Percentiles rank a stretch among this genome's conserved stretches.
These are phyloP conservation scores for Cyclotella cryptica DNA, from an alignment of 108 stramenopile species.

Conservation along the genomic window DNA sequence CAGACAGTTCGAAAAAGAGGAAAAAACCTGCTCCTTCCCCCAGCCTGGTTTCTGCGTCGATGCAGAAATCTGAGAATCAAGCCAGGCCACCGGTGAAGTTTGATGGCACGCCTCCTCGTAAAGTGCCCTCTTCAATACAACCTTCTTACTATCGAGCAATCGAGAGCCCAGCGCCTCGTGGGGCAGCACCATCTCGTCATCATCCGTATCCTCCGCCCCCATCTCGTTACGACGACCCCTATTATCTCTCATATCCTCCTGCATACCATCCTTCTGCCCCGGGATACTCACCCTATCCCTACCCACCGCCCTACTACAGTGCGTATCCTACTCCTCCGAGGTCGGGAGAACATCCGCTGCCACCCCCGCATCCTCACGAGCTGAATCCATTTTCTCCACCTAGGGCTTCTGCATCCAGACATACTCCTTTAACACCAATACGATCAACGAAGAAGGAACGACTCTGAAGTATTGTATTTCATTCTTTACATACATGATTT, in stretches of 20 bases:
- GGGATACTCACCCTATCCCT: not conserved
- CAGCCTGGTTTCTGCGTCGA: not conserved
- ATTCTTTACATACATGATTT: too few species aligned
- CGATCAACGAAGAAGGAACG: not conserved
- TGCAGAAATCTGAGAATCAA: not conserved
- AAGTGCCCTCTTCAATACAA: not conserved
- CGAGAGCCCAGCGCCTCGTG: not conserved
- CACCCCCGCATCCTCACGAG: not conserved
- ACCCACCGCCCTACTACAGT: not conserved
- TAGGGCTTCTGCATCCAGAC: not conserved
- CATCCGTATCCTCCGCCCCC: constrained; percentile 6
- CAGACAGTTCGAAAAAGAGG: constrained; percentile 38
- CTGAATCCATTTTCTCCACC: constrained; percentile 10
- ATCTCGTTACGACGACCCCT: constrained; percentile 14
- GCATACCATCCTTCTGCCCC: not conserved
- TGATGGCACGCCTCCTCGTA: not conserved
- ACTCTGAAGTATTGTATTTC: too few species aligned
- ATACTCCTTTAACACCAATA: not conserved
- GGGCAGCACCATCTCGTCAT: too few species aligned
- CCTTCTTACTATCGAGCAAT: not conserved
- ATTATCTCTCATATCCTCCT: constrained; percentile 9
- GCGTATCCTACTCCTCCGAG: constrained; percentile 4
- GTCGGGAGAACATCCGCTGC: constrained; percentile 6
- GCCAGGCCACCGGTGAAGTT: not conserved
- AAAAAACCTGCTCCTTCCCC: constrained; percentile 2